Evolutionary conservation across 306 rosid species (phyloP).

Genomic region (Trichosanthes truncata): DNA sequence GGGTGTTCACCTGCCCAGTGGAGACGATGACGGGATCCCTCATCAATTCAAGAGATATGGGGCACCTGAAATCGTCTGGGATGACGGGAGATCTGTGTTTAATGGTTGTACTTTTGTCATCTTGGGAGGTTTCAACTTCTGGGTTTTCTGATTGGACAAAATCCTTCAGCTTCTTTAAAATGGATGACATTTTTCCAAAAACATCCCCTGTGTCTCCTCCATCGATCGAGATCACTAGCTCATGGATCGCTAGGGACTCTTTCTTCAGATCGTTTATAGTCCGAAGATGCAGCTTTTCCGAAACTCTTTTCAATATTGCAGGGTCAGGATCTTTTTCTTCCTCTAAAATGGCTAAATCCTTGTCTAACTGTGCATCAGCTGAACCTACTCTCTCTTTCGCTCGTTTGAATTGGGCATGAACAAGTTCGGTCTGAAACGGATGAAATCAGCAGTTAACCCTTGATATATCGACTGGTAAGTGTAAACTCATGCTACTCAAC

Average conservation of each 20-base stretch:
- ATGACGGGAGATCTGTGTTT: slow-evolving; percentile 94
- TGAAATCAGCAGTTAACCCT: background rate
- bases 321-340: slow-evolving; percentile 62
- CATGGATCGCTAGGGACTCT: slow-evolving; percentile 74
- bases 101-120: slow-evolving; percentile 31
- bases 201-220: slow-evolving; percentile 46
- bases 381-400: slow-evolving; percentile 56
- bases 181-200: slow-evolving; percentile 45
- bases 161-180: slow-evolving; percentile 64
- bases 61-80: slow-evolving; percentile 97
- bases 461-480: background rate
- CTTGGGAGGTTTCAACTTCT: slow-evolving; percentile 31
- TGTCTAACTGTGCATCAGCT: slow-evolving; percentile 55
- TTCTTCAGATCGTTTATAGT: slow-evolving; percentile 64
- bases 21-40: slow-evolving; percentile 95
- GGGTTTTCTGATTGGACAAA: slow-evolving; percentile 48
- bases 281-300: slow-evolving; percentile 67
- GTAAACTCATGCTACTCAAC: background rate
- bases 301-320: slow-evolving; percentile 57
- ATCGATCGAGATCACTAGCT: slow-evolving; percentile 40
- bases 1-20: slow-evolving; percentile 71
- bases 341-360: slow-evolving; percentile 46
- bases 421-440: slow-evolving; percentile 72
- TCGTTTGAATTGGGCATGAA: slow-evolving; percentile 83
- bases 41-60: slow-evolving; percentile 92